Percentiles rank a stretch among this genome's conserved stretches.
Evolutionary conservation across 148 eudicot species (phyloP).

Genomic region (Rhododendron vialii): DNA sequence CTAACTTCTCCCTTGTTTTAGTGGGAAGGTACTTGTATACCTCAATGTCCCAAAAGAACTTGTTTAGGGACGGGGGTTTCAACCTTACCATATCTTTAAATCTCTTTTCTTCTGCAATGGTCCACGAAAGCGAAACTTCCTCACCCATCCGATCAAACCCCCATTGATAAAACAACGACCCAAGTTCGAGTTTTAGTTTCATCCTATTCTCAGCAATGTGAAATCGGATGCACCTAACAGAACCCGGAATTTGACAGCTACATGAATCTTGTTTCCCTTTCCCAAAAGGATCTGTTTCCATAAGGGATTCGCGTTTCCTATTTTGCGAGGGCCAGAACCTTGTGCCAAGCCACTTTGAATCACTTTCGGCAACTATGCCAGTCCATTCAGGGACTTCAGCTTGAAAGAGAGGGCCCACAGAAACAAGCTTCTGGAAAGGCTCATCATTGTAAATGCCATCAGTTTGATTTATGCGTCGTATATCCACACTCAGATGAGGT

Average conservation of each 20-base stretch:
- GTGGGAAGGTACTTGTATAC: conserved; percentile 29
- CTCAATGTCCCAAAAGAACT: conserved; percentile 22
- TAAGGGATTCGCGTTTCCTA: background rate
- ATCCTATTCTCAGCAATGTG: conserved; percentile 71
- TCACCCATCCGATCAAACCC: conserved; percentile 77
- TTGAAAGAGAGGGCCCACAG: conserved; percentile 60
- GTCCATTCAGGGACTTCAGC: conserved; percentile 72
- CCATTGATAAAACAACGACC: conserved; percentile 58
- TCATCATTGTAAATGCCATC: conserved; percentile 14
- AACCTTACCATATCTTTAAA: conserved; percentile 46
- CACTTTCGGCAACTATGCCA: conserved; percentile 40
- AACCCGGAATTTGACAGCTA: conserved; percentile 45
- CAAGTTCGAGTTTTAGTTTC: conserved; percentile 55
- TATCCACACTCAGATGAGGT: conserved; percentile 19
- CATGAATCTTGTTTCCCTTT: conserved; percentile 44
- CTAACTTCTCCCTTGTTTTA: conserved; percentile 51
- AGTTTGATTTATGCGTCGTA: conserved; percentile 13
- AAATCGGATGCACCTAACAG: conserved; percentile 64
- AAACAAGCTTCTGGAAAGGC: conserved; percentile 30
- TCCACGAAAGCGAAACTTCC: conserved; percentile 84
- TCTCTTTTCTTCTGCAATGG: conserved; percentile 53
- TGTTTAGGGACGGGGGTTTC: conserved; percentile 22
- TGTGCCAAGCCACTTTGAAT: conserved; percentile 84
- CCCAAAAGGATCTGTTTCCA: conserved; percentile 18
- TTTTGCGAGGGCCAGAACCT: conserved; percentile 56